Conservation (phyloP, 1,284 basidiomycete species). For the Amylostereum areolatum region DNA sequence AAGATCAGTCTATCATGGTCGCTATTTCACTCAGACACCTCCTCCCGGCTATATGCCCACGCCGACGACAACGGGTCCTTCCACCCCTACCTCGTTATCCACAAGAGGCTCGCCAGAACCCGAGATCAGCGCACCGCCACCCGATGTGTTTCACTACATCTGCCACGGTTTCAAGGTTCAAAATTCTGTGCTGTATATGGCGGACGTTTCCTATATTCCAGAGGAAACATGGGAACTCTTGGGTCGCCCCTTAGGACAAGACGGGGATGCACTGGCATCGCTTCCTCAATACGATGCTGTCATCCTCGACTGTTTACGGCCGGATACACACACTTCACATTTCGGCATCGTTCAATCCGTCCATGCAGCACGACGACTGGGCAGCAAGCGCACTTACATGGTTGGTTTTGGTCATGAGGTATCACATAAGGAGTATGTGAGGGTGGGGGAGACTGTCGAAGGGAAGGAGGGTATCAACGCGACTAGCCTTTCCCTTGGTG, state of each 20-base stretch:
- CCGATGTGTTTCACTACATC: conserved; percentile 53
- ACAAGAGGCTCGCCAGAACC: conserved; percentile 1
- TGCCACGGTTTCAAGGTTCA: conserved; percentile 74
- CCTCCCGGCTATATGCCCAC: conserved; percentile 34
- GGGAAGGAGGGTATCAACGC: conserved; percentile 25
- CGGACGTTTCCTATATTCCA: conserved; percentile 72
- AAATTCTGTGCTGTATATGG: conserved; percentile 60
- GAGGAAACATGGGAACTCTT: conserved; percentile 58
- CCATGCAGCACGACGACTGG: conserved; percentile 44
- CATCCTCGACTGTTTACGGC: conserved; percentile 67
- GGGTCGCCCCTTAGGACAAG: conserved; percentile 20
- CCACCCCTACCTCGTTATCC: conserved; percentile 32
- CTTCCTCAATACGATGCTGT: conserved; percentile 35
- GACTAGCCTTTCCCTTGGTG: conserved; percentile 29
- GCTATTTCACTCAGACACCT: conserved; percentile 41
- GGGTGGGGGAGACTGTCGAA: conserved; percentile 46
- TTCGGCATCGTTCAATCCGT: conserved; percentile 61
- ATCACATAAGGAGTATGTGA: conserved; percentile 62
- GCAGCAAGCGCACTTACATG: conserved; percentile 57
- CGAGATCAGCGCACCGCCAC: conserved; percentile 7
- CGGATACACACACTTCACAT: conserved; percentile 62
- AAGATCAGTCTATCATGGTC: conserved; percentile 57
- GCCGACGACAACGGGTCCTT: conserved; percentile 29
- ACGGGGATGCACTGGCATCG: conserved; percentile 20
- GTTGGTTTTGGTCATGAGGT: conserved; percentile 69